phyloP scores from a whole-genome alignment of 2,329 filamentous ascomycete genomes.

The Pseudogymnoascus sp. region DNA sequence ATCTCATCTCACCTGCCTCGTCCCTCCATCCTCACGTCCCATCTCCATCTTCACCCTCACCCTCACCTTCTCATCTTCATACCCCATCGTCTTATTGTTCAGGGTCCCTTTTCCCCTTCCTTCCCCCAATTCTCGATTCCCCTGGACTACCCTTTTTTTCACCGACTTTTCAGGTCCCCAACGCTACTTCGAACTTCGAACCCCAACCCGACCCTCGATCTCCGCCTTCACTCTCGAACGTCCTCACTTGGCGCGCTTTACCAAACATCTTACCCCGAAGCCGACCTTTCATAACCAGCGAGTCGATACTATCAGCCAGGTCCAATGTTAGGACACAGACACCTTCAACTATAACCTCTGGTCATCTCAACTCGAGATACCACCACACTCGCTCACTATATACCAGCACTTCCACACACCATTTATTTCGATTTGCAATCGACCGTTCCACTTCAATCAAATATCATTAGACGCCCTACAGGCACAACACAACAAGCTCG shows the following conservation, averaged over 20 bases:
- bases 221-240: background rate
- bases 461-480: conserved; percentile 1
- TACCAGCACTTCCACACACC: background rate
- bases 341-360: background rate
- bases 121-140: background rate
- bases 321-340: background rate
- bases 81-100: background rate
- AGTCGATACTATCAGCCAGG: background rate
- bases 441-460: background rate
- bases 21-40: background rate
- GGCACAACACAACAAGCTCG: background rate
- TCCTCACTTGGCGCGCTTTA: background rate
- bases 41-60: background rate
- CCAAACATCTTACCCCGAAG: background rate
- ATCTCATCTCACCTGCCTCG: conserved; percentile 7
- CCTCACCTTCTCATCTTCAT: background rate
- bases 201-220: background rate
- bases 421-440: conserved; percentile 4
- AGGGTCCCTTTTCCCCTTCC: background rate
- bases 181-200: conserved; percentile 3
- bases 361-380: background rate
- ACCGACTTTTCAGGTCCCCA: conserved; percentile 1
- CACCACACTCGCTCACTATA: background rate
- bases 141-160: background rate
- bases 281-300: background rate